Evolutionary conservation across 2,329 filamentous ascomycete genomes (phyloP).

Genomic region (Exophiala aquamarina): DNA sequence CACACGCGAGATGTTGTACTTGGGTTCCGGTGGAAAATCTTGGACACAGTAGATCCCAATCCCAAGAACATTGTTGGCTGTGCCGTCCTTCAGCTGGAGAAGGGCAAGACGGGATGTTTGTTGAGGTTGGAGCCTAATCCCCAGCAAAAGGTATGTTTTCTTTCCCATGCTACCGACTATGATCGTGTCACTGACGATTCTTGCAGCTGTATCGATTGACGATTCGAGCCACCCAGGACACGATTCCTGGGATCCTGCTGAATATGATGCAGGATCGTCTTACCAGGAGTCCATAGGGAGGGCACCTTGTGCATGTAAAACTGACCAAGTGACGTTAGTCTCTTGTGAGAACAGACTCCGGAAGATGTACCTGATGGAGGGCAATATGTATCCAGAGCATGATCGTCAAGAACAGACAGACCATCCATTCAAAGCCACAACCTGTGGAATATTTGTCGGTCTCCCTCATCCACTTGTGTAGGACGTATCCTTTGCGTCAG

Average conservation of each 20-base stretch:
- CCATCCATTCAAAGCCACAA: no score
- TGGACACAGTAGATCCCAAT: constrained; percentile 88
- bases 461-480: no score
- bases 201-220: constrained; percentile 90
- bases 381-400: no score
- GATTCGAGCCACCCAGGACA: constrained; percentile 89
- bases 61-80: constrained; percentile 88
- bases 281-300: constrained; percentile 47
- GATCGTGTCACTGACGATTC: not conserved
- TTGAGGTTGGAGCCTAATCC: constrained; percentile 94
- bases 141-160: constrained; percentile 71
- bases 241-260: constrained; percentile 74
- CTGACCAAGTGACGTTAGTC: no score
- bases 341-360: no score
- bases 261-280: constrained; percentile 87
- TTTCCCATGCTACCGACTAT: not conserved
- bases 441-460: no score
- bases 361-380: no score
- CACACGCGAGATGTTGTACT: constrained; percentile 69
- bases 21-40: constrained; percentile 85
- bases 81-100: constrained; percentile 73
- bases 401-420: no score
- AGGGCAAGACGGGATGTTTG: constrained; percentile 91
- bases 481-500: no score
- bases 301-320: not conserved